Evolutionary conservation across 2,329 filamentous ascomycete genomes (phyloP), one percentile per base, ranked within the genome.

Genomic region (Phaeosphaeria sp.): DNA sequence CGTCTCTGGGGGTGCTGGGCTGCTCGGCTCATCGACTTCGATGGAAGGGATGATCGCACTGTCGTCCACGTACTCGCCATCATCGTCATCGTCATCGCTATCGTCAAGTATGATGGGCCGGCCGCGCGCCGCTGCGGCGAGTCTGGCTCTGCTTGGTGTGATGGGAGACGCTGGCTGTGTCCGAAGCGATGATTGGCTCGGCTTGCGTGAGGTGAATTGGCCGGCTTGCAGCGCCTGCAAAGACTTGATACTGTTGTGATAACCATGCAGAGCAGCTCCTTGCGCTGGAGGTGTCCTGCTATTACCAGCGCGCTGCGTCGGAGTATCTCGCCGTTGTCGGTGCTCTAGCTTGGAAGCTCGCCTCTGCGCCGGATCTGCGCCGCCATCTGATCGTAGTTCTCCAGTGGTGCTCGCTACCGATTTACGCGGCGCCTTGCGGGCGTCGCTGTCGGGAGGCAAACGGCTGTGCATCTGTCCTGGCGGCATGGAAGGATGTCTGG

Each of bases 341-440:
- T 22, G 17, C 15, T 47, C 27, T 17, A 40, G 42, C n/a, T 47
- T 53, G 20, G 24, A 17, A 24, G 39, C 24, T 20, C 36, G 45
- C 21, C 52, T 33, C 30, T 39, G 46, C 24, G 36, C 20, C 27
- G 18, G 24, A 3, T 33, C 39, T 6, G 47, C 7, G 21, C 18
- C 30, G 47, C n/a, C 11, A 6, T 15, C n/a, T 13, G 39, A 25
- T 6, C 15, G 11, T 18, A 18, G 52, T 8, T 24, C 6, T 24
- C 22, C 33, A 18, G 49, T 45, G 11, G n/a, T 49, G 20, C 45
- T 55, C 22, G 46, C 22, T 30, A 20, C 47, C 13, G 36, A 40
- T 15, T 43, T 49, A 15, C 52, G 47, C 6, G 52, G 45, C 39
- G 22, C 40, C 44, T 55, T 55, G 7, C 46, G 47, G 15, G 24